Evolutionary conservation across 2,329 filamentous ascomycete genomes (phyloP), one percentile per base, ranked within the genome.

Genomic region (Neoscytalidium dimidiatum): DNA sequence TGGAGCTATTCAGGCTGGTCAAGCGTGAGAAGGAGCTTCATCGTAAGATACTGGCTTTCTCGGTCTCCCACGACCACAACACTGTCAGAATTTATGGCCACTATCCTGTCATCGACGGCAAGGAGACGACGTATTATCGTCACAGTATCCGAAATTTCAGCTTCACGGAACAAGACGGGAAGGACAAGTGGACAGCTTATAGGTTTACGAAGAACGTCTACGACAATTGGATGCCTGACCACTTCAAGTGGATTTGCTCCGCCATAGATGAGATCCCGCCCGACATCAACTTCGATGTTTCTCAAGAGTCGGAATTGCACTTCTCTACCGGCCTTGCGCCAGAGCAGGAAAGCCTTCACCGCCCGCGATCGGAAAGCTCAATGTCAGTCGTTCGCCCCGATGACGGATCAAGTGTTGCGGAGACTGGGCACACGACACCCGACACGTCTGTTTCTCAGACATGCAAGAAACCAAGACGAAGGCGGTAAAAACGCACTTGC

Each of bases 161-260:
- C 43, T 66, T 67, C 31, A 60, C 57, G n/a, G 64, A 1, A 1
- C 48, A 43, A 46, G 29, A 67, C 1, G 56, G 62, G 26, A 64
- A 58, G 23, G 51, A 67, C 4, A 68, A 52, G 33, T 68, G 61
- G 67, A 69, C 53, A 19, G 58, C 67, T 19, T 68, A 69, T 19
- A 68, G 35, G 11, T 69, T 69, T 29, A 56, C n/a, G 56, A 23
- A 23, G 31, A 33, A 28, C 38, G 38, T 41, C 38, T 41, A 41
- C 38, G 38, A 64, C 26, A 43, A 64, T 58, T 68, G 58, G 68
- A 44, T 69, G 62, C 65, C 65, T 7, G 58, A 48, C 17, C 66
- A 68, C 43, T 67, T 69, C 4, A 41, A 66, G 44, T 62, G 66
- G 44, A 65, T 70, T 21, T 65, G 64, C 48, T 66, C 63, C 11